These are phyloP conservation scores for Pyrenophora tritici-repentis DNA, from an alignment of 2,329 filamentous ascomycete genomes.

Conservation along the genomic window DNA sequence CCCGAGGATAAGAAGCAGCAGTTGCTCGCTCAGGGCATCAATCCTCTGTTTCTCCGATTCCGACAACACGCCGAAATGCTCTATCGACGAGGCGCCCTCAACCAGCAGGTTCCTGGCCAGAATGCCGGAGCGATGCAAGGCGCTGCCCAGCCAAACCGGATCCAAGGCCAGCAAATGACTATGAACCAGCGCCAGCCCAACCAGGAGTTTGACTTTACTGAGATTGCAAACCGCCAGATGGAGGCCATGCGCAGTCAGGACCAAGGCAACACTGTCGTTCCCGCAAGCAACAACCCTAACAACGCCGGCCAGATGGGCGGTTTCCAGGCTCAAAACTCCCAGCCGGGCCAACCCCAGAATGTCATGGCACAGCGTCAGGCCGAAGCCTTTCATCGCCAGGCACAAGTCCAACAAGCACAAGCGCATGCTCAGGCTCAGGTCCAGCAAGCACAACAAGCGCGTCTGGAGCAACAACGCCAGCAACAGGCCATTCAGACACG, in stretches of 20 bases:
- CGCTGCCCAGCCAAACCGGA: constrained; percentile 31
- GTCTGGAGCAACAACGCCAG: constrained; percentile 36
- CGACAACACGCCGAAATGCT: constrained; percentile 53
- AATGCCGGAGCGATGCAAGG: constrained; percentile 45
- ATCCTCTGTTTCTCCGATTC: constrained; percentile 58
- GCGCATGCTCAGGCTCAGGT: constrained; percentile 46
- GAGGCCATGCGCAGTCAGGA: constrained; percentile 66
- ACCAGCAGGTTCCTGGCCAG: constrained; percentile 20
- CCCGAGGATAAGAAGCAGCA: constrained; percentile 55
- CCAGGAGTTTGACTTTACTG: constrained; percentile 56
- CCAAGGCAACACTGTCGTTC: constrained; percentile 66
- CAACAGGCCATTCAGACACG: constrained; percentile 46
- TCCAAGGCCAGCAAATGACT: constrained; percentile 35
- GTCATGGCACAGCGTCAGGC: constrained; percentile 38
- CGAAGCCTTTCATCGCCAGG: constrained; percentile 19
- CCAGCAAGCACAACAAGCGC: constrained; percentile 36
- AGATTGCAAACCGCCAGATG: constrained; percentile 64
- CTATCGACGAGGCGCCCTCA: constrained; percentile 29
- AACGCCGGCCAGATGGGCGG: constrained; percentile 44
- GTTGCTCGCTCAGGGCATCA: constrained; percentile 52
- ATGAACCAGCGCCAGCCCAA: constrained; percentile 37
- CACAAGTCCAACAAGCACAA: constrained; percentile 17
- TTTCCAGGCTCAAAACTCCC: constrained; percentile 36
- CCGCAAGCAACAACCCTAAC: constrained; percentile 63
- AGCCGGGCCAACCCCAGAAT: constrained; percentile 35